Percentiles rank a stretch among this genome's conserved stretches.
phyloP scores from a whole-genome alignment of 768 basidiomycete species.

The Kwoniella dejecticola region DNA sequence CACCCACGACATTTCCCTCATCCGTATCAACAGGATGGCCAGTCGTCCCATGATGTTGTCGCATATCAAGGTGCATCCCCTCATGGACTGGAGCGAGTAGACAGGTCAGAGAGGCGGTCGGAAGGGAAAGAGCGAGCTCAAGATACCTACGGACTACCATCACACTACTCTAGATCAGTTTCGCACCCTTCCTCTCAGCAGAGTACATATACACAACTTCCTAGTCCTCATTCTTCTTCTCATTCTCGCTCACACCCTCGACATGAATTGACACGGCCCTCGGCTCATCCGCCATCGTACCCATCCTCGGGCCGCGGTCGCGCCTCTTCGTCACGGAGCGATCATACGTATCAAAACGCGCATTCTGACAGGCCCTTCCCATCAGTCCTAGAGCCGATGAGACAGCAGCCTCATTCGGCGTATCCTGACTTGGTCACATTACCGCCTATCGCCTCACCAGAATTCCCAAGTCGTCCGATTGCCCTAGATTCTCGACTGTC shows the following conservation, averaged over 20 bases:
- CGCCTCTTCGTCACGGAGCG: neutral
- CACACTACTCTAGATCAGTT: neutral
- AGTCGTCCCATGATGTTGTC: neutral
- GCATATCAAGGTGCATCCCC: slow-evolving; percentile 4
- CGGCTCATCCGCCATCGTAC: neutral
- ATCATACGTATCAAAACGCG: neutral
- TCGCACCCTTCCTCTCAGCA: neutral
- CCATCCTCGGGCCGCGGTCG: neutral
- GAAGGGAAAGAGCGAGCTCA: neutral
- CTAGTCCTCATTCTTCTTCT: neutral
- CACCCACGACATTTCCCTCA: neutral
- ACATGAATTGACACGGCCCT: neutral
- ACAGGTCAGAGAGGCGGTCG: neutral
- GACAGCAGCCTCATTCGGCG: neutral
- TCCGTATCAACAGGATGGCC: neutral
- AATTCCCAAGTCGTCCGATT: neutral
- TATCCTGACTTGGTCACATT: neutral
- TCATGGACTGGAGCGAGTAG: neutral
- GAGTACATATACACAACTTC: no score
- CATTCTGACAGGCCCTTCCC: slow-evolving; percentile 14
- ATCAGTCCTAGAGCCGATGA: slow-evolving; percentile 12
- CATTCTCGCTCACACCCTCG: neutral
- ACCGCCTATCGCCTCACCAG: neutral
- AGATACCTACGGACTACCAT: neutral
- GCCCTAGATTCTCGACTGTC: neutral